Evolutionary conservation across 495 filamentous ascomycete genomes (phyloP).

Genomic region (Opeltia flavorubescens): DNA sequence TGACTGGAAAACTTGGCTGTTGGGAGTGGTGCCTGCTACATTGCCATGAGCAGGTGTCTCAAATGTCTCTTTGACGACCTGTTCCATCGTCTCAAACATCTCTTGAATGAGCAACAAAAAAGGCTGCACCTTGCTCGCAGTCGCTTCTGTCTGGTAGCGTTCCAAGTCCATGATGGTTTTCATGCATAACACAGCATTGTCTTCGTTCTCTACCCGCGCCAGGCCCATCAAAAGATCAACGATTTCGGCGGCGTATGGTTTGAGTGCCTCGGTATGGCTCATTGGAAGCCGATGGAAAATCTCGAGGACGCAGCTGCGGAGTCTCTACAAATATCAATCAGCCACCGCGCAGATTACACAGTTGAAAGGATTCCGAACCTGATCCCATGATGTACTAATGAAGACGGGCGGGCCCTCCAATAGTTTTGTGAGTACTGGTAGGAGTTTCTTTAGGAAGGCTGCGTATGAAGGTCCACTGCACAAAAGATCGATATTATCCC

Average conservation of each 20-base stretch:
- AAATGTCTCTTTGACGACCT: constrained; percentile 84
- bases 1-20: constrained; percentile 61
- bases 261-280: constrained; percentile 61
- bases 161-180: constrained; percentile 96
- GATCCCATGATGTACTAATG: constrained; percentile 71
- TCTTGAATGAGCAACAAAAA: constrained; percentile 89
- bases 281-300: constrained; percentile 87
- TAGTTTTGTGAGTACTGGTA: constrained; percentile 80
- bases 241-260: constrained; percentile 72
- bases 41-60: constrained; percentile 47
- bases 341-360: constrained; percentile 3
- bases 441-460: constrained; percentile 66
- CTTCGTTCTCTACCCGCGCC: constrained; percentile 86
- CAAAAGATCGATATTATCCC: constrained; percentile 70
- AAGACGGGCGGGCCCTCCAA: constrained; percentile 82
- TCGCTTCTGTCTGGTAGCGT: constrained; percentile 75
- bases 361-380: constrained; percentile 34
- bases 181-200: constrained; percentile 94
- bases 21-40: constrained; percentile 39
- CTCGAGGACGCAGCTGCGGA: constrained; percentile 84
- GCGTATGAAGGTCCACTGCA: constrained; percentile 52
- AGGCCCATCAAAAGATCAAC: constrained; percentile 81
- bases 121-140: constrained; percentile 65
- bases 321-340: constrained; percentile 42
- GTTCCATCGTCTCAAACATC: constrained; percentile 87